Evolutionary conservation across 352 stramenopile species (phyloP).

Genomic region (Globisporangium paroecandrum): DNA sequence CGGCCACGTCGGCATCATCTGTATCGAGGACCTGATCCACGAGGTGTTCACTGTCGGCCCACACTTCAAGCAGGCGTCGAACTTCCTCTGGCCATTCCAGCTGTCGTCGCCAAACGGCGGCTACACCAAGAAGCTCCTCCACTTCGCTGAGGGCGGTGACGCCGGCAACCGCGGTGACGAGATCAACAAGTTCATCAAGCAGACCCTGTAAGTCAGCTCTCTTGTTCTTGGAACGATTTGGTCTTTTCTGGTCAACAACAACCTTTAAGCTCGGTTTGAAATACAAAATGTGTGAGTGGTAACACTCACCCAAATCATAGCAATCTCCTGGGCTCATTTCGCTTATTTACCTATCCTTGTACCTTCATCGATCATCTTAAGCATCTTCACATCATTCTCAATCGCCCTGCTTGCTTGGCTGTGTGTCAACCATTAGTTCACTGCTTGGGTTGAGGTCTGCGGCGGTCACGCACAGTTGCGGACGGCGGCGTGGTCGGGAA

Average conservation of each 20-base stretch:
- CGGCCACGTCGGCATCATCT: constrained; percentile 95
- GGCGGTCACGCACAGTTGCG: constrained; percentile 31
- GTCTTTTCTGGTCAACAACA: neutral
- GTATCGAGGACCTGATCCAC: constrained; percentile 99
- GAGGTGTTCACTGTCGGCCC: constrained; percentile 98
- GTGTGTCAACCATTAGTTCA: neutral
- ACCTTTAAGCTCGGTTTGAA: constrained; percentile 23
- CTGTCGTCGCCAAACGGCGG: constrained; percentile 95
- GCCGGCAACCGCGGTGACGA: constrained; percentile 89
- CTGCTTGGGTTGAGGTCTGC: constrained; percentile 27
- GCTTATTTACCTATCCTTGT: neutral
- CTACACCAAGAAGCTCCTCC: constrained; percentile 93
- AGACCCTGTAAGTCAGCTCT: constrained; percentile 84
- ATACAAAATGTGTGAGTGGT: constrained; percentile 19
- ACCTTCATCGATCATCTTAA: neutral
- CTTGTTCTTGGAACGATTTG: neutral
- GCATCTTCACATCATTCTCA: neutral
- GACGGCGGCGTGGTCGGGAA: constrained; percentile 48
- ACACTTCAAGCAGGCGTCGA: constrained; percentile 98
- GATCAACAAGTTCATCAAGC: constrained; percentile 95
- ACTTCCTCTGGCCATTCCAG: constrained; percentile 99
- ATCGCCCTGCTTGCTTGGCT: neutral
- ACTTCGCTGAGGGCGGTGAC: constrained; percentile 93
- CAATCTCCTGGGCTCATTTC: neutral
- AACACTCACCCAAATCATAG: neutral